Conservation (phyloP, 2,329 filamentous ascomycete species). For the Thyridium curvatum region DNA sequence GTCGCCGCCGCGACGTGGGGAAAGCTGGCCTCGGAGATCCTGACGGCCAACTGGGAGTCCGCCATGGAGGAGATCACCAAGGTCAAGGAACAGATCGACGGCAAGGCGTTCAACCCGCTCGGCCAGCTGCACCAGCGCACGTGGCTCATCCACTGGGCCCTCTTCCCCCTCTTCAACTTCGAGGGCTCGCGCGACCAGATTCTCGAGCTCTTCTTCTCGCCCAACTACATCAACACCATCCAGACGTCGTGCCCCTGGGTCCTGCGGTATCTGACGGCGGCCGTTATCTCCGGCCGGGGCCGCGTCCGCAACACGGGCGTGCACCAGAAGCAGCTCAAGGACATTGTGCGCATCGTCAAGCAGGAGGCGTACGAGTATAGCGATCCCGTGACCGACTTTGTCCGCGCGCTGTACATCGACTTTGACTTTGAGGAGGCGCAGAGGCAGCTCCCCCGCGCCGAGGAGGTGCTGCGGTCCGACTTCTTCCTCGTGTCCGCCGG, state of each 20-base stretch:
- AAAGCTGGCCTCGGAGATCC: constrained; percentile 92
- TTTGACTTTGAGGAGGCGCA: constrained; percentile 98
- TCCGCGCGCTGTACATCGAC: constrained; percentile 89
- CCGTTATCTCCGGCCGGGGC: constrained; percentile 88
- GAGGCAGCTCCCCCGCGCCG: constrained; percentile 77
- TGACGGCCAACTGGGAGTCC: constrained; percentile 90
- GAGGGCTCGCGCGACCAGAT: constrained; percentile 84
- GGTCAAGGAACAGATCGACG: constrained; percentile 88
- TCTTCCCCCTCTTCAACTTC: constrained; percentile 99
- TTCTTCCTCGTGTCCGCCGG: constrained; percentile 88
- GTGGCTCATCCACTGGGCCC: constrained; percentile 95
- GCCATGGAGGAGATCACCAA: constrained; percentile 88
- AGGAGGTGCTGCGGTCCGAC: constrained; percentile 85
- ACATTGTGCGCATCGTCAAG: constrained; percentile 88
- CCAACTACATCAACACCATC: constrained; percentile 98
- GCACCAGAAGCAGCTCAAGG: constrained; percentile 98
- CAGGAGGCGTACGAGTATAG: constrained; percentile 98
- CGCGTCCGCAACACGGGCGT: constrained; percentile 73
- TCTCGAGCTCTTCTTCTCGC: constrained; percentile 94
- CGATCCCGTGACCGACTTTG: constrained; percentile 92
- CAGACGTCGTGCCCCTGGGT: constrained; percentile 97
- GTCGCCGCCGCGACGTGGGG: constrained; percentile 95
- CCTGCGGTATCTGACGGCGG: constrained; percentile 85
- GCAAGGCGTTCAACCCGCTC: constrained; percentile 90
- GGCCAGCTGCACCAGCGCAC: constrained; percentile 94